Base-by-base conservation (phyloP, 805 yeast genomes). In the Saccharomycopsis lassenensis region DNA sequence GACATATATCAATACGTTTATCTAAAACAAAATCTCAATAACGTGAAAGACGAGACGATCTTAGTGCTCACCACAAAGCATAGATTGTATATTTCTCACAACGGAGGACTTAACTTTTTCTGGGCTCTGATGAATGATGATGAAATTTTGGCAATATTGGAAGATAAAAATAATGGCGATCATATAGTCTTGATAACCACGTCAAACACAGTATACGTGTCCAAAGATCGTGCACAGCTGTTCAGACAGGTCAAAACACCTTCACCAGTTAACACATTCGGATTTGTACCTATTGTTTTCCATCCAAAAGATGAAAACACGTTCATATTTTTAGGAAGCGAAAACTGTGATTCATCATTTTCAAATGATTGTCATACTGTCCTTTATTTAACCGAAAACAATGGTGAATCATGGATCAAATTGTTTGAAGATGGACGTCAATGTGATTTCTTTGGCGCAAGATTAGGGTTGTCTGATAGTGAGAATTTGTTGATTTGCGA, bases 401-500 rank as follows among this genome's bases (percentile, higher is more conserved):
- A 69, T 17, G 98, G 97, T 16, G 48, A 55, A 19, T 55, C 67
- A 4, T 91, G 86, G 65, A 47, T 56, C 0, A 59, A 62, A 35
- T 51, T 91, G 44, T 54, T 63, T 17, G 69, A 69, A 5, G 62
- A 71, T 44, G 80, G 73, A 4, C 49, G 59, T 14, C 57, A 56
- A 5, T 89, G 98, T 64, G 70, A 71, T 34, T 89, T 72, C 54
- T 75, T 73, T n/a, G 77, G 76, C 10, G 51, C 60, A 2, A 61
- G 67, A 21, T 65, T 82, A 32, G 19, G 4, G 8, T 5, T n/a
- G 11, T 5, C 11, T 15, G 37, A 28, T 26, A 40, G 34, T 28
- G 26, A 29, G 1, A 63, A 77, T 35, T 54, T 79, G 47, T 67
- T 87, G 18, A 68, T 70, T 41, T 91, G 97, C 55, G 70, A 76